A percentile compares a stretch with the other conserved stretches of the same genome.
These are phyloP conservation scores for Pseudogymnoascus sp. DNA, from an alignment of 2,329 filamentous ascomycete genomes.

Conservation along the genomic window DNA sequence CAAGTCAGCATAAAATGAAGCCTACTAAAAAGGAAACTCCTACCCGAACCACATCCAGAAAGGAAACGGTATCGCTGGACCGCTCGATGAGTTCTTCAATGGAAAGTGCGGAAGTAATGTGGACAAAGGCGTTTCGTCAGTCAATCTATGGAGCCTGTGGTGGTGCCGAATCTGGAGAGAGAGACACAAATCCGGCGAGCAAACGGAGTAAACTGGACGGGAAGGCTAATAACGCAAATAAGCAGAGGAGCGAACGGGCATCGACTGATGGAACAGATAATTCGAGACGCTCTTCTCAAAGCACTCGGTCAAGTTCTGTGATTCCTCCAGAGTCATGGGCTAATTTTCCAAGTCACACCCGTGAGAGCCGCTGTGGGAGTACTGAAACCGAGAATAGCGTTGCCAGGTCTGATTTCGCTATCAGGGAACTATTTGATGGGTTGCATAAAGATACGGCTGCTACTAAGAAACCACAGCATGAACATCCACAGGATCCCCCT, in stretches of 20 bases:
- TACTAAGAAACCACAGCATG: background rate
- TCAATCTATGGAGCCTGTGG: background rate
- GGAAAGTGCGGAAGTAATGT: background rate
- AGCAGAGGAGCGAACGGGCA: background rate
- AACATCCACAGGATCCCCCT: background rate
- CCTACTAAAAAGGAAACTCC: background rate
- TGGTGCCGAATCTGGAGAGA: background rate
- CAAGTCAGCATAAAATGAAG: background rate
- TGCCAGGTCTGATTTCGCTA: conserved; percentile 20
- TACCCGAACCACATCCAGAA: background rate
- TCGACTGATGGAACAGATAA: background rate
- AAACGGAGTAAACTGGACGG: background rate
- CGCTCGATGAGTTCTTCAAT: background rate
- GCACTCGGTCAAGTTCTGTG: background rate
- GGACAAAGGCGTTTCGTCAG: background rate
- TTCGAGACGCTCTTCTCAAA: background rate
- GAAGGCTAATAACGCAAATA: background rate
- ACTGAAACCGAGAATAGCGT: conserved; percentile 15
- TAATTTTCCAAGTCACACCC: conserved; percentile 21
- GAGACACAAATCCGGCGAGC: background rate
- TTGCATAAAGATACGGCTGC: background rate
- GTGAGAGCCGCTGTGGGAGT: conserved; percentile 17
- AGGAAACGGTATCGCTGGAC: background rate
- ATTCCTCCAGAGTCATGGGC: conserved; percentile 24
- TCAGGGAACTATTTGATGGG: background rate